These are phyloP conservation scores for Ganoderma sinense DNA, from an alignment of 1,284 basidiomycete genomes.

Conservation along the genomic window DNA sequence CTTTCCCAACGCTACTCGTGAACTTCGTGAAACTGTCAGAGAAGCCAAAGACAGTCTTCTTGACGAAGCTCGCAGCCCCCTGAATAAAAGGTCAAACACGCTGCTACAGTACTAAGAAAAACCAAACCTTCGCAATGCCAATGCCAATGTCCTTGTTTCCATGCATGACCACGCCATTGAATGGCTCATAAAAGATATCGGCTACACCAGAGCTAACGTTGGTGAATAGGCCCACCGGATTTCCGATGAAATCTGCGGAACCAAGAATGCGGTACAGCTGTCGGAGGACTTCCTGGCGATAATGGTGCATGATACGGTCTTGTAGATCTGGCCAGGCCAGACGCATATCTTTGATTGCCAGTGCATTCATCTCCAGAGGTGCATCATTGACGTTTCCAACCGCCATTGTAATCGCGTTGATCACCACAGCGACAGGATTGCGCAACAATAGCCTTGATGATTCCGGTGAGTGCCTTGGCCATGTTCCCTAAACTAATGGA, in stretches of 20 bases:
- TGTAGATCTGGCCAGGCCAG: constrained; percentile 87
- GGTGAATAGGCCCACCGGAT: constrained; percentile 96
- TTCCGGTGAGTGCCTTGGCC: neutral
- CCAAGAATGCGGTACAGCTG: constrained; percentile 97
- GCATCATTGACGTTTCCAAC: constrained; percentile 98
- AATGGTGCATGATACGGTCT: constrained; percentile 90
- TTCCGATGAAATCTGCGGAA: constrained; percentile 94
- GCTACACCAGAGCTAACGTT: constrained; percentile 99
- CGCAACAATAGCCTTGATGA: constrained; percentile 74
- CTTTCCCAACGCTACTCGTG: constrained; percentile 97
- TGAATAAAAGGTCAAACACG: constrained; percentile 12
- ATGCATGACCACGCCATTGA: constrained; percentile 97
- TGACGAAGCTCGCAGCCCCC: constrained; percentile 98
- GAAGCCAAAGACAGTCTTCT: constrained; percentile 98
- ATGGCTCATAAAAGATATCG: constrained; percentile 99
- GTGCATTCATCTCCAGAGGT: constrained; percentile 93
- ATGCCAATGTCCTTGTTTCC: constrained; percentile 96
- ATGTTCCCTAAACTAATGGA: constrained; percentile 7
- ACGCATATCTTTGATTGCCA: constrained; percentile 95
- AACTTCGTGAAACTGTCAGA: constrained; percentile 97
- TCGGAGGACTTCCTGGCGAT: constrained; percentile 92
- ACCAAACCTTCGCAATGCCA: constrained; percentile 90
- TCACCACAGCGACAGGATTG: constrained; percentile 92
- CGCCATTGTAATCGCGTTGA: constrained; percentile 97
- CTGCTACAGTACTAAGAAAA: neutral